Base-by-base conservation (phyloP, 2,329 filamentous ascomycete genomes). In the Beauveria sp. region DNA sequence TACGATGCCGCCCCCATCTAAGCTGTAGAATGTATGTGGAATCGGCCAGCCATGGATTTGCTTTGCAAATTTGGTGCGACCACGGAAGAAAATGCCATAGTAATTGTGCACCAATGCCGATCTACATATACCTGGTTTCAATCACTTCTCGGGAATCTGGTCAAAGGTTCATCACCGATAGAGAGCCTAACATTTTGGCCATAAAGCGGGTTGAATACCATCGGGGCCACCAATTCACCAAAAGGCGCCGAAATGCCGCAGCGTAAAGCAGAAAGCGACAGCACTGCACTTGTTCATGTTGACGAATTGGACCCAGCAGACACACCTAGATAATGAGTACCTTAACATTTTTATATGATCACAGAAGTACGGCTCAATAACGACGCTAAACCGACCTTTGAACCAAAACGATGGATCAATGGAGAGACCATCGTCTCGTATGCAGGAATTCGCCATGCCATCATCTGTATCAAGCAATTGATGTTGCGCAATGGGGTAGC, bases 401-500 rank as follows among this genome's bases (percentile, higher is more conserved):
- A 52, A 22, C 46, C 48, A 18, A 26, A 22, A 9, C 22, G 14
- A 7, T 60, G 57, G 34, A 60, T 60, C 38, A 3, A 26, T 24
- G 57, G 40, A 31, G 49, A 60, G 10, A 16, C 40, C 22, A 38
- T 60, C 6, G 48, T 49, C 4, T 5, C 34, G 12, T 60, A 48
- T 3, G 26, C 48, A 14, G 48, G 48, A 7, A 40, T n/a, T 18
- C 57, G 57, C 3, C 57, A 60, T 46, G 48, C 48, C 10, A 20
- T 60, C 5, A 60, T 60, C 6, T 60, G 57, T 38, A 46, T 38
- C 40, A 60, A 52, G 38, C 57, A 60, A 38, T 46, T n/a, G 57
- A 18, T 34, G 2, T 22, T 31, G n/a, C 48, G 34, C 16, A 38
- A 31, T n/a, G 5, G 9, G 9, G 38, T 22, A 20, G n/a, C 18